A percentile compares a stretch with the other conserved stretches of the same genome.
phyloP scores from a whole-genome alignment of 495 filamentous ascomycete species.

The Terfezia boudieri region DNA sequence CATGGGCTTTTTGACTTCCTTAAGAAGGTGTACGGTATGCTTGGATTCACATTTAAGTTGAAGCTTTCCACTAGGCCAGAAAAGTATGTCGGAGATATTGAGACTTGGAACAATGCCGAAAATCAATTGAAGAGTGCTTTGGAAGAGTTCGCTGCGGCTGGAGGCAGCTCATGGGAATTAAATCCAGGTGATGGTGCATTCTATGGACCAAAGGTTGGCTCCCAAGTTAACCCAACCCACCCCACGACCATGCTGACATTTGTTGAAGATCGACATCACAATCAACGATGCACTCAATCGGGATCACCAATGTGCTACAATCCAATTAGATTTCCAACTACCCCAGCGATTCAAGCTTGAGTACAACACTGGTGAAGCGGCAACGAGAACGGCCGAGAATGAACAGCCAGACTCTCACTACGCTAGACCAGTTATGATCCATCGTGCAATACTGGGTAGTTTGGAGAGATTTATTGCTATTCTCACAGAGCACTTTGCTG shows the following conservation, averaged over 20 bases:
- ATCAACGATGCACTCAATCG: conserved; percentile 58
- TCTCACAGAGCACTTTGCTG: conserved; percentile 80
- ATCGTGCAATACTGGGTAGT: conserved; percentile 80
- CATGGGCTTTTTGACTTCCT: conserved; percentile 77
- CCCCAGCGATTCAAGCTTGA: conserved; percentile 65
- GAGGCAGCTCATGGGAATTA: conserved; percentile 57
- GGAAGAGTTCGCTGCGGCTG: conserved; percentile 41
- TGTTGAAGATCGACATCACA: conserved; percentile 63
- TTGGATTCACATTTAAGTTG: conserved; percentile 89
- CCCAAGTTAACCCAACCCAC: background rate
- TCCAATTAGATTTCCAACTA: conserved; percentile 91
- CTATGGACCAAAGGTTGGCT: conserved; percentile 48
- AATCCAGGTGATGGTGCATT: conserved; percentile 92
- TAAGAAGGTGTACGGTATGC: conserved; percentile 56
- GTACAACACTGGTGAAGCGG: conserved; percentile 47
- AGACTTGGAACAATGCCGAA: conserved; percentile 77
- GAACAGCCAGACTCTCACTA: conserved; percentile 35
- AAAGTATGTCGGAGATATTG: conserved; percentile 65
- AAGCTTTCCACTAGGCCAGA: conserved; percentile 76
- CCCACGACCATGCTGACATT: background rate
- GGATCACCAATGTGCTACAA: conserved; percentile 83
- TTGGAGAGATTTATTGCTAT: conserved; percentile 93
- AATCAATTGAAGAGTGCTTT: conserved; percentile 51
- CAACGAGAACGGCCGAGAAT: conserved; percentile 15
- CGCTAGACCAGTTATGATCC: conserved; percentile 88